Evolutionary conservation across 148 eudicot species (phyloP).

Genomic region (Dysphania ambrosioides): DNA sequence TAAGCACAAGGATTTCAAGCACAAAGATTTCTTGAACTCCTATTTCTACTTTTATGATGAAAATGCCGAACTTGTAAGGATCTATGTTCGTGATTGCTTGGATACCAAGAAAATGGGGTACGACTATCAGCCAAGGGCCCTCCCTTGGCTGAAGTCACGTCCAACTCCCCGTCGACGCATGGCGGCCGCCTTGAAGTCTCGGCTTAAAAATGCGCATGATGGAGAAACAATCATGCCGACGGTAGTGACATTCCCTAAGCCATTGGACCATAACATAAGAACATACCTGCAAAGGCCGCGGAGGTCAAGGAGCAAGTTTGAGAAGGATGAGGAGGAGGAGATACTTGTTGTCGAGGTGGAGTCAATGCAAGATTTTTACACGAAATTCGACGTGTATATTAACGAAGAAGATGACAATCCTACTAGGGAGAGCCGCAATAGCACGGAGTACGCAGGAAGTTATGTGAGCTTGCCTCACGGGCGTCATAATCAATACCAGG

Average conservation of each 20-base stretch:
- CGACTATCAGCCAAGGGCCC: constrained; percentile 52
- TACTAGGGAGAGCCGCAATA: background rate
- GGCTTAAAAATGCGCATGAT: background rate
- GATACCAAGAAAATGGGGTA: constrained; percentile 57
- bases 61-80: constrained; percentile 52
- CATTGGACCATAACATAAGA: constrained; percentile 37
- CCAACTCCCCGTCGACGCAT: background rate
- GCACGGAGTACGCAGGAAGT: constrained; percentile 5
- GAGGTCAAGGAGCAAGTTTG: constrained; percentile 51
- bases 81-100: constrained; percentile 57
- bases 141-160: constrained; percentile 50
- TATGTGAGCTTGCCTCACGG: constrained; percentile 52
- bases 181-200: background rate
- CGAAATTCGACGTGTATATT: background rate
- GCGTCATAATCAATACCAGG: constrained; percentile 37
- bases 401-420: constrained; percentile 3
- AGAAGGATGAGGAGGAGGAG: constrained; percentile 40
- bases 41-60: constrained; percentile 72
- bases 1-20: constrained; percentile 44
- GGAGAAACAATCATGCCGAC: background rate
- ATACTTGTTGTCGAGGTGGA: constrained; percentile 24
- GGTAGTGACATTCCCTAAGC: constrained; percentile 40
- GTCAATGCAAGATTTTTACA: constrained; percentile 15
- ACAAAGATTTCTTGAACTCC: constrained; percentile 61
- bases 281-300: constrained; percentile 56